Evolutionary conservation across 1,139 yeast species (phyloP).

Genomic region (Geotrichum carabidarum): DNA sequence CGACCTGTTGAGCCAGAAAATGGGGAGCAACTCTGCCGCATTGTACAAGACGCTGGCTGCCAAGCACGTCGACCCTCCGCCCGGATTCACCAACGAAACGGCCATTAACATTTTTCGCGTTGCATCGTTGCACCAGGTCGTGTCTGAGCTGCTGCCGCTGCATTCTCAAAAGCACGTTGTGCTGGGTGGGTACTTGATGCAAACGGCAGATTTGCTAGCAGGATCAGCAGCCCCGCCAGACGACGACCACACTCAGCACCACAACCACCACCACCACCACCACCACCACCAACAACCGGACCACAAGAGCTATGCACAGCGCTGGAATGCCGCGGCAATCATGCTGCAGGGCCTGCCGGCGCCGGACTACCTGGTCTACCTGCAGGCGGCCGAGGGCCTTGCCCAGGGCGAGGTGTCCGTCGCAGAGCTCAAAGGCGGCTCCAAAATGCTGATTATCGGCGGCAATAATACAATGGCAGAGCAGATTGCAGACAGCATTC

Average conservation of each 20-base stretch:
- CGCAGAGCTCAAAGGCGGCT: constrained; percentile 26
- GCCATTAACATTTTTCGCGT: constrained; percentile 31
- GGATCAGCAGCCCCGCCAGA: neutral
- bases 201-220: constrained; percentile 30
- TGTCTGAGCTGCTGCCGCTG: constrained; percentile 23
- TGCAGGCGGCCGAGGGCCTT: constrained; percentile 24
- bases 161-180: constrained; percentile 22
- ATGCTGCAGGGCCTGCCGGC: constrained; percentile 30
- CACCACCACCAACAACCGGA: neutral
- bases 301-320: constrained; percentile 1
- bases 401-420: constrained; percentile 25
- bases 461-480: constrained; percentile 25
- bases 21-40: constrained; percentile 19
- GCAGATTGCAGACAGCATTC: constrained; percentile 26
- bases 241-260: neutral
- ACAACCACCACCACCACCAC: neutral
- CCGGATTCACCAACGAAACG: neutral
- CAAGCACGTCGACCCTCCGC: neutral
- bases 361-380: constrained; percentile 29
- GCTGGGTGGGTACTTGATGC: constrained; percentile 30
- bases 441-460: constrained; percentile 27
- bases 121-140: constrained; percentile 31
- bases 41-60: constrained; percentile 21
- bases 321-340: constrained; percentile 10
- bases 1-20: constrained; percentile 19